Evolutionary conservation across 805 yeast species (phyloP), one percentile per base, ranked within the genome.

Genomic region (Myxozyma neglecta): DNA sequence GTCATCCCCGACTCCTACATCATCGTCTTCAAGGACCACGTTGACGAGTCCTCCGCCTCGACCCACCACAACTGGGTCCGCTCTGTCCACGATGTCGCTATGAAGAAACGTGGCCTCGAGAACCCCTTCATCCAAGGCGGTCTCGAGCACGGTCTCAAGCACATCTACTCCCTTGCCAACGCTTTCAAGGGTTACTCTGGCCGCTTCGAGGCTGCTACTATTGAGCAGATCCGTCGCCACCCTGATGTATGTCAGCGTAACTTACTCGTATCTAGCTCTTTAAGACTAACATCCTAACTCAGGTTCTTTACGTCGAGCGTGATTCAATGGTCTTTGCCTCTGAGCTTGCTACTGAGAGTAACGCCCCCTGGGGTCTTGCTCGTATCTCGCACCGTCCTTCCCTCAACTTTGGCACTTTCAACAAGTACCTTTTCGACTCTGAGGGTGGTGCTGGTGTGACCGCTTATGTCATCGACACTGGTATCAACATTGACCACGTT

Each of bases 161-260:
- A 85, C 72, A 71, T 80, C 29, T 90, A 88, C 78, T 73, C 81
- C 71, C 80, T 90, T 67, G 73, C 74, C 47, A 85, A 79, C 60
- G 65, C 57, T 43, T 76, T 90, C 72, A 77, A 78, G 63, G 99
- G 98, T 68, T 93, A 92, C 80, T 79, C 92, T 56, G 99, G 97
- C 63, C 82, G 80, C 75, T 90, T 94, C 80, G 82, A 89, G 68
- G 86, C 85, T 54, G 83, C 84, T 56, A 85, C 90, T 57, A 77
- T 93, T 60, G 89, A 89, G 60, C 78, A 86, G 70, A 85, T 94
- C 70, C 84, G 91, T 68, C 77, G 82, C 66, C 84, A 71, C 61
- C 78, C 79, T 32, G 76, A 72, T 29, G 77, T 65, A 45, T 40
- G 64, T 60, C 13, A 13, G 24, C 10, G 14, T 43, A 14, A 6